Base-by-base conservation (phyloP, 1,284 basidiomycete genomes). In the Ustilago sp. region DNA sequence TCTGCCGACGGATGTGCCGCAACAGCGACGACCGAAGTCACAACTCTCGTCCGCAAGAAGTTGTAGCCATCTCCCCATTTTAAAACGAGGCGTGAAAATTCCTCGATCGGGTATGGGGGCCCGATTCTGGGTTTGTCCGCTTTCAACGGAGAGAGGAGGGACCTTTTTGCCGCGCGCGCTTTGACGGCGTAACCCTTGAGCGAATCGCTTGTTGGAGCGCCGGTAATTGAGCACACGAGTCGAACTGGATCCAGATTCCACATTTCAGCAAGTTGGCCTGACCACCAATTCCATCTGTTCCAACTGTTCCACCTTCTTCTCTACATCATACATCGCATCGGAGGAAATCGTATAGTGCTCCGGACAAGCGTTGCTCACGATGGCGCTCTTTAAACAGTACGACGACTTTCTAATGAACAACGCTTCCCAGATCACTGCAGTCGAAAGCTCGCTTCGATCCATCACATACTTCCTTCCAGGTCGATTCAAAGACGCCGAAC, bases 401-500 rank as follows among this genome's bases (percentile, higher is more conserved):
- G 84, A 85, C 74, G 48, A 76, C 23, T 84, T 85, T 47, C 64
- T 86, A 23, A 70, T 85, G 50, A 60, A 77, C 59, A 84, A 85
- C 53, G 84, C 83, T 28, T 81, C 82, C 11, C 83, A 85, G 63
- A 84, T 98, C 67, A 92, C 92, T 19, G 91, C 93, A 13, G 89
- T 97, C 76, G 95, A 98, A 87, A 94, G 93, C 39, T 91, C 93
- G 12, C 88, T 98, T 74, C 89, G 94, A 68, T 95, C 93, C 69
- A 88, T 97, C 77, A 95, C 94, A 43, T 98, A 94, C 93, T 92
- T 98, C 80, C 89, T 98, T 31, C 95, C 95, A 23, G 95, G 95
- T 74, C 90, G 95, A 72, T 98, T 98, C 90, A 94, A 94, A 86
- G 95, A 98, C 89, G 94, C 95, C 61, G 95, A 98, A 86, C 89